Conservation (phyloP, 1,284 basidiomycete species). For the Chondrostereum purpureum region DNA sequence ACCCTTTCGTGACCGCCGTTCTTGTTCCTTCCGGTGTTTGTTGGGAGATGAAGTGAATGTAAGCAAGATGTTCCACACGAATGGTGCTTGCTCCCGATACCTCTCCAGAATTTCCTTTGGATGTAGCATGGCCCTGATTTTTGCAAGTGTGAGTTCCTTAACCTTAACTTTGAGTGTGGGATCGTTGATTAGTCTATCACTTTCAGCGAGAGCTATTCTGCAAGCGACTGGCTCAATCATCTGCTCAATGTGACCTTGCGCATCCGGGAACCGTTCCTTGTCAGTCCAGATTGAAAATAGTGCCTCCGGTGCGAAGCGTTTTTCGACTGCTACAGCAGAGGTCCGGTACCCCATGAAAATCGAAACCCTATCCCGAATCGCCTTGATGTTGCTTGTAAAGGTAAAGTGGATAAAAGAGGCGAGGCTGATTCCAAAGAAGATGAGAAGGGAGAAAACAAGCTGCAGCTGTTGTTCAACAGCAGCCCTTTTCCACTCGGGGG, state of each 20-base stretch:
- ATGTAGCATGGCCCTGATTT: neutral
- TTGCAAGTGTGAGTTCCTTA: neutral
- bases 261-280: neutral
- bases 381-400: constrained; percentile 6
- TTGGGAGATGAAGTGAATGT: constrained; percentile 9
- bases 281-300: constrained; percentile 3
- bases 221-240: neutral
- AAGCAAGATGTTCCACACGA: constrained; percentile 4
- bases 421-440: constrained; percentile 7
- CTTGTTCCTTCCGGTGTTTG: constrained; percentile 3
- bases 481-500: neutral
- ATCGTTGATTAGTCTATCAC: neutral
- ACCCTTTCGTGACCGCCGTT: neutral
- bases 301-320: constrained; percentile 3
- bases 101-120: constrained; percentile 1
- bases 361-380: constrained; percentile 2
- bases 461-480: neutral
- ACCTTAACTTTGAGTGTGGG: neutral
- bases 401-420: constrained; percentile 6
- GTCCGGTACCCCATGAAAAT: constrained; percentile 7
- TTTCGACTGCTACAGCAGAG: neutral
- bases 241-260: neutral
- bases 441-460: constrained; percentile 7
- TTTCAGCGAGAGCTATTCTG: neutral
- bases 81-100: constrained; percentile 8